phyloP scores from a whole-genome alignment of 148 eudicot genomes.

The Vaccinium darrowii region DNA sequence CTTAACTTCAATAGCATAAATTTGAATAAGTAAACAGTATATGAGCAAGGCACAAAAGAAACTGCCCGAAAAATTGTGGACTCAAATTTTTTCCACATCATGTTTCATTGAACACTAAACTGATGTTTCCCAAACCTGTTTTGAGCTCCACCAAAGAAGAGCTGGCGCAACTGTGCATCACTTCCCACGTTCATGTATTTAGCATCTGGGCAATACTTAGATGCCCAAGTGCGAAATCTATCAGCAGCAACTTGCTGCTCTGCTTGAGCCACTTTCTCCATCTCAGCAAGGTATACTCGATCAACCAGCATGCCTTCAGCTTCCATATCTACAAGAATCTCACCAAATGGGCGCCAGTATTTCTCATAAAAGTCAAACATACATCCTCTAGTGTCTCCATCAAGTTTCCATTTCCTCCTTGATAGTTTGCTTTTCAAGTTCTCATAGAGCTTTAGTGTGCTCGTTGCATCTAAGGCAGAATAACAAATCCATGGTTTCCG shows the following conservation, averaged over 20 bases:
- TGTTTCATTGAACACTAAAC: neutral
- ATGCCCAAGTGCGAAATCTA: conserved; percentile 91
- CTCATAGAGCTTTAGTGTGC: conserved; percentile 86
- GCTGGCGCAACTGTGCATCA: conserved; percentile 83
- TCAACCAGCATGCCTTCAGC: conserved; percentile 94
- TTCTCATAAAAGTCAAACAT: conserved; percentile 68
- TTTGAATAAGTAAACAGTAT: neutral
- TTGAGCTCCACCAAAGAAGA: conserved; percentile 79
- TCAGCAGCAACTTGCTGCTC: conserved; percentile 79
- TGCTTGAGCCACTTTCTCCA: conserved; percentile 85
- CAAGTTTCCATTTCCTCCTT: conserved; percentile 53
- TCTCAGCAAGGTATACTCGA: conserved; percentile 72
- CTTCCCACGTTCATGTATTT: conserved; percentile 91
- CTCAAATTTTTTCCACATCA: neutral
- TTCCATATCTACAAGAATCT: conserved; percentile 85
- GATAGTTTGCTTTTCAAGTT: conserved; percentile 65
- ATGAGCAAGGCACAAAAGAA: neutral
- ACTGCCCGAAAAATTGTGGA: neutral
- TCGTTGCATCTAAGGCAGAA: conserved; percentile 84
- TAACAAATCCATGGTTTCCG: conserved; percentile 80
- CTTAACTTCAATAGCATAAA: neutral
- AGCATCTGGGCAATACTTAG: conserved; percentile 84
- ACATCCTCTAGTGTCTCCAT: conserved; percentile 49
- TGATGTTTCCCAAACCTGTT: conserved; percentile 53
- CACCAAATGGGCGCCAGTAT: conserved; percentile 95